Evolutionary conservation across 108 stramenopile species (phyloP).

Genomic region (Chaetoceros muelleri): DNA sequence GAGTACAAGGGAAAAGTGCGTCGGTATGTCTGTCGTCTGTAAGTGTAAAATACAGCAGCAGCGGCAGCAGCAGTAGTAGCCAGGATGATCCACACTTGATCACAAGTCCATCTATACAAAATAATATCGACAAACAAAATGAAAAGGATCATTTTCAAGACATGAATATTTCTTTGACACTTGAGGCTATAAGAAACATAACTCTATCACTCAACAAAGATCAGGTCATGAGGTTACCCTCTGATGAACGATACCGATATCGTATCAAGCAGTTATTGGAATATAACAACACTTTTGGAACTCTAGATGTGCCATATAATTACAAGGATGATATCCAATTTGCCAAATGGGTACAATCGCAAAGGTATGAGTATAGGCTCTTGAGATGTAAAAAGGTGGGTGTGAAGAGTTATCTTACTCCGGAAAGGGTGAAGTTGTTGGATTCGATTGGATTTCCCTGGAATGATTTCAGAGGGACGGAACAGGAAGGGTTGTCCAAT

Average conservation of each 20-base stretch:
- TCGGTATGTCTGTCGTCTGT: no score
- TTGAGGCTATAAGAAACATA: neutral
- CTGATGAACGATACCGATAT: neutral
- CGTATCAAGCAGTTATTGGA: neutral
- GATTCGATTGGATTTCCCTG: neutral
- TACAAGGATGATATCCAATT: neutral
- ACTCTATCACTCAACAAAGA: neutral
- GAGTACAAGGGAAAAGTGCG: no score
- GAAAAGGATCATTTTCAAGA: no score
- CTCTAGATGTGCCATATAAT: neutral
- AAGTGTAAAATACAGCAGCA: no score
- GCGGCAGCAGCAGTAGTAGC: no score
- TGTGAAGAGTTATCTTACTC: neutral
- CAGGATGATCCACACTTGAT: no score
- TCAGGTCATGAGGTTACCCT: neutral
- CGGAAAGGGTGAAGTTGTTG: neutral
- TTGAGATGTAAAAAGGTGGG: neutral
- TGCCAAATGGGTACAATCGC: neutral
- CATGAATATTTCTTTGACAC: no score
- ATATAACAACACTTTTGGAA: neutral
- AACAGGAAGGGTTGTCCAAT: neutral
- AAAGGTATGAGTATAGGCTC: neutral
- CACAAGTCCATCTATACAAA: no score
- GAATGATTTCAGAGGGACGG: neutral
- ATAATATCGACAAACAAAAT: no score